Evolutionary conservation across 1,284 basidiomycete genomes (phyloP).

Genomic region (Ustilago sp.): DNA sequence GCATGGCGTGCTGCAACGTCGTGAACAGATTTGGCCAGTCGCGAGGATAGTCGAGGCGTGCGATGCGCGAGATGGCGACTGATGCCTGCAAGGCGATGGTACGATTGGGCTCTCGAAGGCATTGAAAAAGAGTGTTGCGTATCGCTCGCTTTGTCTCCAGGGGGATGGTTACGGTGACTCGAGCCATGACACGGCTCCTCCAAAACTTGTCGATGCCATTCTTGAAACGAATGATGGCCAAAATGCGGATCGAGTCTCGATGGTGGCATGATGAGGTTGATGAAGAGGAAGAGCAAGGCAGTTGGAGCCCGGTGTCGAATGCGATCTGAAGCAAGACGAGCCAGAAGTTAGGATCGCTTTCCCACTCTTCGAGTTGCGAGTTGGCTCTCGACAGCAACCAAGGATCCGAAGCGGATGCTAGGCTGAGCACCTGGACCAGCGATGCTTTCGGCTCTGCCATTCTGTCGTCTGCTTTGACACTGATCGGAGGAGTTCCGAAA

Average conservation of each 20-base stretch:
- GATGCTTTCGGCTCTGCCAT: constrained; percentile 39
- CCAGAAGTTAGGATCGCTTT: constrained; percentile 58
- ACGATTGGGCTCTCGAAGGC: constrained; percentile 61
- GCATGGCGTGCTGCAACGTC: constrained; percentile 56
- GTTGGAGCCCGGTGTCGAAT: constrained; percentile 42
- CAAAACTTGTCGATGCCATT: constrained; percentile 67
- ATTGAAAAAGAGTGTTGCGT: constrained; percentile 52
- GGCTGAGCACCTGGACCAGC: constrained; percentile 44
- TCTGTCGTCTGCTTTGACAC: not conserved
- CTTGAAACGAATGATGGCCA: constrained; percentile 69
- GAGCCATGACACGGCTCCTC: constrained; percentile 60
- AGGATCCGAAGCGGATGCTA: constrained; percentile 45
- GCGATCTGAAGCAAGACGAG: constrained; percentile 60
- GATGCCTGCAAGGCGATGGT: constrained; percentile 63
- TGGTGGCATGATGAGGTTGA: constrained; percentile 23
- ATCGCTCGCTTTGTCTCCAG: constrained; percentile 58
- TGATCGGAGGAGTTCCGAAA: not conserved
- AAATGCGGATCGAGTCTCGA: constrained; percentile 44
- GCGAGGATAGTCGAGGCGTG: constrained; percentile 63
- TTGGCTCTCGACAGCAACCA: constrained; percentile 36
- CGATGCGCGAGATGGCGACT: constrained; percentile 62
- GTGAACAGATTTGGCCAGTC: constrained; percentile 65
- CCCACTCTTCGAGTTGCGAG: constrained; percentile 58
- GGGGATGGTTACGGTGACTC: constrained; percentile 57
- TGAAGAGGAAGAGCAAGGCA: constrained; percentile 14